Conservation (phyloP, 768 basidiomycete genomes). For the Rhodotorula kratochvilovae region DNA sequence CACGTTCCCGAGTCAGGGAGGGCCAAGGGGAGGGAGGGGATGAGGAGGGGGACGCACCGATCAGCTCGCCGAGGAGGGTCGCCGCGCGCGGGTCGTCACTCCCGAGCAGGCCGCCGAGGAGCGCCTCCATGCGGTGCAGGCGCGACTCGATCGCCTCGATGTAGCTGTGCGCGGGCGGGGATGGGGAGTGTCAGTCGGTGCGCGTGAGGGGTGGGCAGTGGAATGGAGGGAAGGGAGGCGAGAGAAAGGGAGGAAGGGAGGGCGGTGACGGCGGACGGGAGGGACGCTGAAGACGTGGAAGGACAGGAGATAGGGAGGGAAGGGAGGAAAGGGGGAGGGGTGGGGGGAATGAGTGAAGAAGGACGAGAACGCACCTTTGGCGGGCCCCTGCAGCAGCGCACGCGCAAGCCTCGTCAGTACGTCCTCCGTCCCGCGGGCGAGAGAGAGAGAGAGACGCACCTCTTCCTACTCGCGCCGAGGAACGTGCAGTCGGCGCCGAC, state of each 20-base stretch:
- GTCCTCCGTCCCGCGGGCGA: too few species aligned
- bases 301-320: too few species aligned
- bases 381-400: too few species aligned
- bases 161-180: constrained; percentile 58
- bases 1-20: too few species aligned
- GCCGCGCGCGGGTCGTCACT: constrained; percentile 53
- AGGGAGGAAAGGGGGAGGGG: too few species aligned
- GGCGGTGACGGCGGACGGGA: constrained; percentile 48
- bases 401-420: too few species aligned
- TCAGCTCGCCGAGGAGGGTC: constrained; percentile 47
- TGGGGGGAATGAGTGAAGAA: too few species aligned
- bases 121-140: constrained; percentile 82
- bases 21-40: too few species aligned
- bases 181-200: too few species aligned
- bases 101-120: constrained; percentile 73
- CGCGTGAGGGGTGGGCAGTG: too few species aligned
- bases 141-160: constrained; percentile 90
- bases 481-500: constrained; percentile 42
- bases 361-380: background rate
- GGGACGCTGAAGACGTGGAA: constrained; percentile 23
- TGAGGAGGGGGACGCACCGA: constrained; percentile 10
- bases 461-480: constrained; percentile 42
- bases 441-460: constrained; percentile 28
- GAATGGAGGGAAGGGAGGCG: constrained; percentile 51
- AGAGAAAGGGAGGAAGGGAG: constrained; percentile 67